phyloP scores from a whole-genome alignment of 2,329 filamentous ascomycete genomes.

The Daldinia sp. region DNA sequence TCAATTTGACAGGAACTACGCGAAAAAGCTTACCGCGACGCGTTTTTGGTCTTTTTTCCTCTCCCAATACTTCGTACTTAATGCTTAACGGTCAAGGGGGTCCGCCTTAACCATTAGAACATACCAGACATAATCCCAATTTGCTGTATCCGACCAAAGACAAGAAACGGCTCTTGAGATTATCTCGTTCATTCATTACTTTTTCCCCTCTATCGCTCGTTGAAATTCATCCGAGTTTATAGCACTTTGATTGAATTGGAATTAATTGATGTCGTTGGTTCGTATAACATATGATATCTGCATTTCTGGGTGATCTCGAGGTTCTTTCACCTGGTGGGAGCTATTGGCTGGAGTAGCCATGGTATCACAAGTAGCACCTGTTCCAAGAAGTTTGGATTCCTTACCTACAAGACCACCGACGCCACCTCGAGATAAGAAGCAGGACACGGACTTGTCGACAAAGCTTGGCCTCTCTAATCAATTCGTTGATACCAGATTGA shows the following conservation, averaged over 20 bases:
- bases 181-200: constrained; percentile 18
- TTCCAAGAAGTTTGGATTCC: constrained; percentile 62
- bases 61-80: constrained; percentile 3
- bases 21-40: constrained; percentile 39
- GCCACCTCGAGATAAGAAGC: constrained; percentile 68
- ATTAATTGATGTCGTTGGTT: constrained; percentile 22
- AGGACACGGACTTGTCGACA: constrained; percentile 53
- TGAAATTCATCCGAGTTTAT: constrained; percentile 9
- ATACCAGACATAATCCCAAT: constrained; percentile 24
- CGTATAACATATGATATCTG: constrained; percentile 41
- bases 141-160: constrained; percentile 7
- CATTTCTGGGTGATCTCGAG: constrained; percentile 27
- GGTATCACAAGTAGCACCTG: constrained; percentile 54
- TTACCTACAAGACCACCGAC: constrained; percentile 73
- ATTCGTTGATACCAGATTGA: constrained; percentile 56
- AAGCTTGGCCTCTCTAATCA: constrained; percentile 55
- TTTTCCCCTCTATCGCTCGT: constrained; percentile 8
- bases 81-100: constrained; percentile 22
- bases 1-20: constrained; percentile 24
- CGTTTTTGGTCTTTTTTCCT: constrained; percentile 32
- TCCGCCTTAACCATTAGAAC: constrained; percentile 3
- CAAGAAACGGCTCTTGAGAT: constrained; percentile 5
- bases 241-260: constrained; percentile 17
- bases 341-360: constrained; percentile 53
- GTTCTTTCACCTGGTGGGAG: constrained; percentile 44